Percentiles rank a stretch among this genome's conserved stretches.
Evolutionary conservation across 139 green algal genomes (phyloP).

Genomic region (Chlamydomonas sphaeroides): DNA sequence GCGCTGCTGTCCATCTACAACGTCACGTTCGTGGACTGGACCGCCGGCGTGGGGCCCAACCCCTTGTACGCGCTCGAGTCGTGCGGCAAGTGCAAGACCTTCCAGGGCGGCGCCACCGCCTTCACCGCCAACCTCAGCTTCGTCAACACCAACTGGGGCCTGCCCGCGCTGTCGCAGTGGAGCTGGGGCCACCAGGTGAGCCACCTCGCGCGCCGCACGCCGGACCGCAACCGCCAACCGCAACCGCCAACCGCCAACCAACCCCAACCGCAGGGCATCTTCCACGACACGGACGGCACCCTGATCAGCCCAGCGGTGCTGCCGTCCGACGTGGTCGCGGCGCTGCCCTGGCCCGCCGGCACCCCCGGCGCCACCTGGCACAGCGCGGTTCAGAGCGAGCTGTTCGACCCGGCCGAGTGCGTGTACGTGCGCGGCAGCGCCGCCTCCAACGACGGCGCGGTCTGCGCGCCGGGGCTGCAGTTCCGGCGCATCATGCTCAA

Average conservation of each 20-base stretch:
- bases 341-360: background rate
- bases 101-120: conserved; percentile 54
- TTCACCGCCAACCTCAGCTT: conserved; percentile 33
- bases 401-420: conserved; percentile 48
- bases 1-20: conserved; percentile 53
- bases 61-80: conserved; percentile 49
- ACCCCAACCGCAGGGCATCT: conserved; percentile 26
- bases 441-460: conserved; percentile 26
- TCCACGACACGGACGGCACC: conserved; percentile 49
- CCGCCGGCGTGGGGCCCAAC: background rate
- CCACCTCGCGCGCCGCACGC: no score
- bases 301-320: conserved; percentile 26
- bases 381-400: conserved; percentile 28
- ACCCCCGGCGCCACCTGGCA: conserved; percentile 41
- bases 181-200: conserved; percentile 46
- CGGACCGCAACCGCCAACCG: no score
- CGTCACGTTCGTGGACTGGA: conserved; percentile 56
- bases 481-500: conserved; percentile 64
- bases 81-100: conserved; percentile 21
- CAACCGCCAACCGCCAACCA: no score
- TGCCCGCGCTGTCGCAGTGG: conserved; percentile 23
- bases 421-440: conserved; percentile 25
- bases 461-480: conserved; percentile 46
- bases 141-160: background rate
- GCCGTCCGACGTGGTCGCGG: background rate